A percentile compares a stretch with the other conserved stretches of the same genome.
These are phyloP conservation scores for Hortaea werneckii DNA, from an alignment of 2,329 filamentous ascomycete genomes.

Conservation along the genomic window DNA sequence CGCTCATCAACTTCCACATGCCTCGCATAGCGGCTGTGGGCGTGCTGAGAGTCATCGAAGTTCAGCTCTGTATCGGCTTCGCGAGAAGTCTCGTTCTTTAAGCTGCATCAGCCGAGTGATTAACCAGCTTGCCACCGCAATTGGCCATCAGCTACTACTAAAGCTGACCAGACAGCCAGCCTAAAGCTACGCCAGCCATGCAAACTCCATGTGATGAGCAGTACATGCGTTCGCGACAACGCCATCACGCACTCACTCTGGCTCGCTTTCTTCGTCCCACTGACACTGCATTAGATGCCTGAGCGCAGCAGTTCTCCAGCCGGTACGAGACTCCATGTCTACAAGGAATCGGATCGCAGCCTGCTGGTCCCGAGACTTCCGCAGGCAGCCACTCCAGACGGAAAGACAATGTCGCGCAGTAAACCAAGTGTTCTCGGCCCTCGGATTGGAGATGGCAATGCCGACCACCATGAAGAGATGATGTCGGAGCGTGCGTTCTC, in stretches of 20 bases:
- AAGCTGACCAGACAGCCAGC: no score
- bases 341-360: slow-evolving; percentile 5
- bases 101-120: no score
- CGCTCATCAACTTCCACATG: no score
- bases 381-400: slow-evolving; percentile 8
- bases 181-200: no score
- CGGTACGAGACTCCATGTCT: slow-evolving; percentile 5
- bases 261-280: slow-evolving; percentile 7
- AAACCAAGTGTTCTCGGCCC: slow-evolving; percentile 11
- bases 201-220: no score
- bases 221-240: no score
- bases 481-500: slow-evolving; percentile 5
- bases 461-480: slow-evolving; percentile 8
- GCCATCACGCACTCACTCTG: neutral
- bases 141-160: no score
- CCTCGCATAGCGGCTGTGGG: no score
- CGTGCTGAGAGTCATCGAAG: no score
- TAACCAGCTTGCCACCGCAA: no score
- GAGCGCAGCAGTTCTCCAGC: slow-evolving; percentile 6
- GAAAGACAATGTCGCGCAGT: slow-evolving; percentile 11
- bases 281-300: slow-evolving; percentile 3
- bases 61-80: no score
- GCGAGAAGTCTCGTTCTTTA: no score
- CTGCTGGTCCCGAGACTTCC: slow-evolving; percentile 6
- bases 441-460: slow-evolving; percentile 7